Percentiles rank a stretch among this genome's conserved stretches.
phyloP scores from a whole-genome alignment of 139 green algal species.

The Axilococcus clingmanii region DNA sequence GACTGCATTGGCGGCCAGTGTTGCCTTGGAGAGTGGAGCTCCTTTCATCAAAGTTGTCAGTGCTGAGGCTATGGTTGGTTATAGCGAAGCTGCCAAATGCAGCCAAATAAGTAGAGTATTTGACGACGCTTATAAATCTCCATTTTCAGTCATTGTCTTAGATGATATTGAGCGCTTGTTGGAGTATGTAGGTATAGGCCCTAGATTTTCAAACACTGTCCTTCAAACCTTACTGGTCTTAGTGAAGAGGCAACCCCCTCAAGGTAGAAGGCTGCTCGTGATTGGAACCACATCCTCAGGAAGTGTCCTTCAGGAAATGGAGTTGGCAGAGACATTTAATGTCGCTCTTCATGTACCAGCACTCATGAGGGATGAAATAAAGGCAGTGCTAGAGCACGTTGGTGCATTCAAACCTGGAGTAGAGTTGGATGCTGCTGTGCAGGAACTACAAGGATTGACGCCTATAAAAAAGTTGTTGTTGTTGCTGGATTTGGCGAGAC shows the following conservation, averaged over 20 bases:
- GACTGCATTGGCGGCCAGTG: conserved; percentile 82
- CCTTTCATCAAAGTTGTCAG: conserved; percentile 90
- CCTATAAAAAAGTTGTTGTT: conserved; percentile 94
- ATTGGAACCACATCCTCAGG: conserved; percentile 60
- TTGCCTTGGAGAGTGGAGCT: conserved; percentile 77
- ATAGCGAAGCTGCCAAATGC: conserved; percentile 68
- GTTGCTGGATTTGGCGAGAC: conserved; percentile 88
- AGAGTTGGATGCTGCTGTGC: conserved; percentile 27
- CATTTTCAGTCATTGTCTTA: conserved; percentile 80
- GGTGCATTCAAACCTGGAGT: conserved; percentile 43
- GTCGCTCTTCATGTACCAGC: conserved; percentile 76
- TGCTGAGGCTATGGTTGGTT: conserved; percentile 82
- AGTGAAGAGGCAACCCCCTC: conserved; percentile 83
- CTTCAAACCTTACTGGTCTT: conserved; percentile 92
- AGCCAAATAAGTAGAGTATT: conserved; percentile 75
- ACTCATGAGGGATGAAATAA: conserved; percentile 58
- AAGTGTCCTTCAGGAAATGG: conserved; percentile 52
- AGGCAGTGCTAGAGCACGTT: conserved; percentile 54
- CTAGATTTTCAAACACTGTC: conserved; percentile 90
- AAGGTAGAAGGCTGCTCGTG: conserved; percentile 77
- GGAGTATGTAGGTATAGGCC: conserved; percentile 95
- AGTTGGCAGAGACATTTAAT: conserved; percentile 75
- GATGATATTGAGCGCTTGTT: conserved; percentile 98
- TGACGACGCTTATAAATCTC: conserved; percentile 89
- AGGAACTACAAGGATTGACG: conserved; percentile 38